Base-by-base conservation (phyloP, 2,329 filamentous ascomycete species). In the Claviceps sp. region DNA sequence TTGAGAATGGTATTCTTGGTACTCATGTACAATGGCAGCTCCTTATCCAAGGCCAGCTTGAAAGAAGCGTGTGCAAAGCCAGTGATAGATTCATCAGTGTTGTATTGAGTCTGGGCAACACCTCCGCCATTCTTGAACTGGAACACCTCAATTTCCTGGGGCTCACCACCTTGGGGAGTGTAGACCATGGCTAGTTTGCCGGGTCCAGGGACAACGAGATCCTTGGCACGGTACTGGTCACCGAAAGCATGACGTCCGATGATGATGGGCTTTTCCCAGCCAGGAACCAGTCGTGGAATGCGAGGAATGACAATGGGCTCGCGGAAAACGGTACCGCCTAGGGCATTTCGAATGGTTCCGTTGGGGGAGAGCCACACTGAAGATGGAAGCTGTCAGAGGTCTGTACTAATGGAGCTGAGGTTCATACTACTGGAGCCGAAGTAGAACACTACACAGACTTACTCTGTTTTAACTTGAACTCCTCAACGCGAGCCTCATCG, bases 1-100 rank as follows among this genome's bases (percentile, higher is more conserved):
- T 98, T 98, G 61, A 98, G 76, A 63, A 98, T 98, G 61, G 93
- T 98, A 80, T 97, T 97, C 85, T 98, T 98, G 72, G 93, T 98
- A 80, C 89, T 95, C 91, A 97, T 94, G 78, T 97, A 98, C 64
- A 98, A 77, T n/a, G 93, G 93, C 59, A 95, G 76, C 57, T 76
- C 76, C 80, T 95, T 93, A 70, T 81, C 77, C 46, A 97, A 74
- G 38, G 93, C 91, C 60, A 96, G 81, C 82, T 96, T 95, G 82
- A 98, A 97, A 61, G 84, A 90, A 57, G 93, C 87, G 68, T 97
- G 93, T 53, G 93, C 93, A 65, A 98, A 98, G 56, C 93, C 93
- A 52, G 77, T 74, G 70, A 98, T 98, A 66, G 87, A 93, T 69
- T 96, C 93, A 64, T 93, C 84, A 26, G 93, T 97, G 81, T 98